Base-by-base conservation (phyloP, 148 eudicot species). In the Amaranthus hypochondriacus region DNA sequence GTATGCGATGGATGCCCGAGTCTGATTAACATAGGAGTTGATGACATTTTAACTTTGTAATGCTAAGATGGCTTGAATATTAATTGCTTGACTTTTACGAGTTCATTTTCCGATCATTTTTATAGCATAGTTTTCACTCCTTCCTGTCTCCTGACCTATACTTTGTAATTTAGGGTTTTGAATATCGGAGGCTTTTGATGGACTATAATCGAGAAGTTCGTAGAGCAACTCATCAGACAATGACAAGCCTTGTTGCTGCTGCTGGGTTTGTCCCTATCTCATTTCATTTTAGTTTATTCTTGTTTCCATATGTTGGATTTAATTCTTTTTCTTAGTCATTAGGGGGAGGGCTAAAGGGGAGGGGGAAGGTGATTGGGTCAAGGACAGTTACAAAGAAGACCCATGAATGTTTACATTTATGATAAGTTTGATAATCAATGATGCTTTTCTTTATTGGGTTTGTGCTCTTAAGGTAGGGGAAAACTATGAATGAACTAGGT, bases 201-300 rank as follows among this genome's bases (percentile, higher is more conserved):
- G 98, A 94, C 79, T 94, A 94, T 80, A 94, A 85, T 53, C 83
- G 97, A 78, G 98, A 94, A 61, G 97, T 94, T 77, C 91, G 98
- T 12, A 90, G 92, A 79, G 96, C 96, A 62, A 89, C 98, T 71
- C 90, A 92, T 74, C 97, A 89, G 47, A 89, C 97, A 56, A 89
- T 94, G 98, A 78, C 89, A 71, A 84, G 76, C 78, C 86, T 94
- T 76, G 96, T 89, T 67, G 62, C 78, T 72, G 78, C 79, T 64
- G 86, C 87, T 6, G 90, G 98, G 98, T 94, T 72, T 51, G 89
- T 56, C 53, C 69, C 80, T 62, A 7, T 77, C 73, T 83, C 54
- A 14, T 62, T n/a, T 78, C 4, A 50, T 56, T 57, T 69, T 76
- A 6, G 3, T 64, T 64, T 53, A 39, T 69, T 64, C 5, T 56